A percentile compares a stretch with the other conserved stretches of the same genome.
Evolutionary conservation across 768 basidiomycete genomes (phyloP).

Genomic region (Lactarius indigo): DNA sequence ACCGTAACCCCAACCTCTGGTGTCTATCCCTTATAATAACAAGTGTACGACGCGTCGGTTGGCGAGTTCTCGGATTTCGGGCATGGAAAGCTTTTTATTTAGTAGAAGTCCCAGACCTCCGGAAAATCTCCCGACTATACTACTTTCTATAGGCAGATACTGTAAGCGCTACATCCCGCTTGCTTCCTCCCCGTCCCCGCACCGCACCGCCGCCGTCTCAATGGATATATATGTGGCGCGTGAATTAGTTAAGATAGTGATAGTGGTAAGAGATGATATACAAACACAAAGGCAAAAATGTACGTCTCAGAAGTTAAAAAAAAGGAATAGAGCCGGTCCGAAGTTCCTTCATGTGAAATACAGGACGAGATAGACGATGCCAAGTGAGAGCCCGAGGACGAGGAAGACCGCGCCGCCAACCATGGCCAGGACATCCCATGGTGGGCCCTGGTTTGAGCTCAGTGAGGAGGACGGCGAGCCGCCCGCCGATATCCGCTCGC

Average conservation of each 20-base stretch:
- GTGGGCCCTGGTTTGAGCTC: constrained; percentile 23
- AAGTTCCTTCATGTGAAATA: constrained; percentile 13
- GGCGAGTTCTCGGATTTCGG: not conserved
- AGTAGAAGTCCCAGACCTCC: not conserved
- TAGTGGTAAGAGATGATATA: constrained; percentile 5
- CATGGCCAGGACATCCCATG: constrained; percentile 28
- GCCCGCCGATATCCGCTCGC: constrained; percentile 7
- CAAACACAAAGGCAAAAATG: not conserved
- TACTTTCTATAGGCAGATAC: not conserved
- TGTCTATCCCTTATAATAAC: constrained; percentile 13
- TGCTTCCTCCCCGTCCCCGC: not conserved
- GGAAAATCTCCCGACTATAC: not conserved
- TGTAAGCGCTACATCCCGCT: not conserved
- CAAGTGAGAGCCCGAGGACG: constrained; percentile 23
- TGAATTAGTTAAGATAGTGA: not conserved
- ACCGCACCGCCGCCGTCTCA: not conserved
- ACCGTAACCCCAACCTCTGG: not conserved
- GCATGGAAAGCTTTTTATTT: not conserved
- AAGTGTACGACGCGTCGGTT: not conserved
- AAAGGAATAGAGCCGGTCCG: not conserved
- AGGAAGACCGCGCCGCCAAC: constrained; percentile 25
- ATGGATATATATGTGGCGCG: not conserved
- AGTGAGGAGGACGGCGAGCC: not conserved
- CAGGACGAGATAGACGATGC: constrained; percentile 24
- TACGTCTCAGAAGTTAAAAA: not conserved